Evolutionary conservation across 352 stramenopile species (phyloP).

Genomic region (Phytopythium mirpurense): DNA sequence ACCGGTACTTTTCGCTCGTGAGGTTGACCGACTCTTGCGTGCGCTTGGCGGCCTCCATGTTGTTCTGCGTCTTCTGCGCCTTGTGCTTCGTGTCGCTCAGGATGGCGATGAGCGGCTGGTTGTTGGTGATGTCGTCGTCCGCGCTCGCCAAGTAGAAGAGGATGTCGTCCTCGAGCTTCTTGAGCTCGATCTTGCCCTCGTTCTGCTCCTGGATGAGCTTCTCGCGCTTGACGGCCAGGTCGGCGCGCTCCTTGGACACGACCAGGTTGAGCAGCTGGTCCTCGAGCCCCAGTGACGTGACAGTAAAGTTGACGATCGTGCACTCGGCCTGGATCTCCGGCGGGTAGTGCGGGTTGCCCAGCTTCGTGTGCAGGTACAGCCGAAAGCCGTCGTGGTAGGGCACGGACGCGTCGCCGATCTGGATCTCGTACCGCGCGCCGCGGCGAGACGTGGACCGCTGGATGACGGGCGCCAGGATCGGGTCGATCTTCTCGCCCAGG

Average conservation of each 20-base stretch:
- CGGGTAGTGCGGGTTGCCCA: conserved; percentile 93
- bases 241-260: conserved; percentile 89
- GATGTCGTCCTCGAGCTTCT: conserved; percentile 95
- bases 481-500: conserved; percentile 92
- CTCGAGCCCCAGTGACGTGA: conserved; percentile 89
- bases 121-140: conserved; percentile 97
- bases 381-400: conserved; percentile 94
- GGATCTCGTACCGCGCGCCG: conserved; percentile 91
- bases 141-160: conserved; percentile 92
- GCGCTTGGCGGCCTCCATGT: conserved; percentile 90
- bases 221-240: conserved; percentile 81
- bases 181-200: conserved; percentile 95
- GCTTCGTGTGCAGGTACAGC: conserved; percentile 94
- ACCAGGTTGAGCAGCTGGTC: conserved; percentile 92
- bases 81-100: conserved; percentile 95
- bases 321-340: conserved; percentile 94
- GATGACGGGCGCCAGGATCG: conserved; percentile 91
- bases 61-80: conserved; percentile 87
- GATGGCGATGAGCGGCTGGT: conserved; percentile 95
- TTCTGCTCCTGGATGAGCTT: conserved; percentile 94
- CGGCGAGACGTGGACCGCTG: conserved; percentile 92
- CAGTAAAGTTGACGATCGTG: conserved; percentile 95
- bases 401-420: conserved; percentile 92
- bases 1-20: conserved; percentile 94
- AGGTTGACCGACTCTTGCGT: conserved; percentile 92